Conservation (phyloP, 2,329 filamentous ascomycete species). For the Fusarium aywerte region DNA sequence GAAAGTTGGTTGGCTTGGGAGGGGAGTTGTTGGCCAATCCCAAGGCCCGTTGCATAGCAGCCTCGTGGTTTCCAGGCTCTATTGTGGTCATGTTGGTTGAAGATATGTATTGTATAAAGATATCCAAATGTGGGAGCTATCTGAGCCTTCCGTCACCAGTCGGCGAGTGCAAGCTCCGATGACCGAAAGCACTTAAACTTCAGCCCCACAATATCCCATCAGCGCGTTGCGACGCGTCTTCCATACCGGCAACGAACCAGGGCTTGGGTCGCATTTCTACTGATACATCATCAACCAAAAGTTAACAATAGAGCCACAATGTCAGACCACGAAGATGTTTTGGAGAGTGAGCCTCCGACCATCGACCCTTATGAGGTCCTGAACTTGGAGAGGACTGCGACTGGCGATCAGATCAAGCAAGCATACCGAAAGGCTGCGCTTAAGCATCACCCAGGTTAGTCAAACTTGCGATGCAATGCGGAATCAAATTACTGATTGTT, state of each 20-base stretch:
- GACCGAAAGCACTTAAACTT: conserved; percentile 42
- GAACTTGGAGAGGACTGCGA: conserved; percentile 74
- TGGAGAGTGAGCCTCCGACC: conserved; percentile 67
- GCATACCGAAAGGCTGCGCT: conserved; percentile 93
- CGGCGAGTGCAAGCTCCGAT: conserved; percentile 38
- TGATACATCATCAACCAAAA: conserved; percentile 18
- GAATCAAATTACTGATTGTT: conserved; percentile 24
- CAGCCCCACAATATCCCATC: conserved; percentile 29
- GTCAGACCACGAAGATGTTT: conserved; percentile 63
- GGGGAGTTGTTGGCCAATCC: conserved; percentile 81
- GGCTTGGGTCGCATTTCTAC: neutral
- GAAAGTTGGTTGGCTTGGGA: conserved; percentile 89
- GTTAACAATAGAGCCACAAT: conserved; percentile 49
- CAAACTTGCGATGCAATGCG: neutral
- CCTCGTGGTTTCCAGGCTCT: conserved; percentile 56
- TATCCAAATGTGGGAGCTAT: neutral
- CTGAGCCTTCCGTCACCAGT: conserved; percentile 2
- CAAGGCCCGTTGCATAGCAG: conserved; percentile 76
- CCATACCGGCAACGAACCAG: neutral
- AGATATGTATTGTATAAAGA: neutral
- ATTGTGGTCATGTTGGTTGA: conserved; percentile 39
- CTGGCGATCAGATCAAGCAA: conserved; percentile 82
- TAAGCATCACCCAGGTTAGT: conserved; percentile 82
- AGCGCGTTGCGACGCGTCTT: conserved; percentile 43
- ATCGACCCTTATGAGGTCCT: conserved; percentile 86